Evolutionary conservation across 1,139 yeast species (phyloP).

Genomic region (Wickerhamomyces sp.): DNA sequence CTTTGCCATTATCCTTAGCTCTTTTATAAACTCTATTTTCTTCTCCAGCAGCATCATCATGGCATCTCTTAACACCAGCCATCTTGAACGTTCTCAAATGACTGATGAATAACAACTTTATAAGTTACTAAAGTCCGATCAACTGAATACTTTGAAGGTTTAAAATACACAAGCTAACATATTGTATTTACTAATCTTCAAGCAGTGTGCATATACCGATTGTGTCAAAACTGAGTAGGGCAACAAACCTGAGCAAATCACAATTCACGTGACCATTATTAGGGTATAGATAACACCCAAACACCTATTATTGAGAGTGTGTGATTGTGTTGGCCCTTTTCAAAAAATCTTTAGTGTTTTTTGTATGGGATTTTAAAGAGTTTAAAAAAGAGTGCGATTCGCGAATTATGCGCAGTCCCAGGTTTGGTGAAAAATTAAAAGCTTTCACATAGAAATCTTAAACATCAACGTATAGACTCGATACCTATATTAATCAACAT

Average conservation of each 20-base stretch:
- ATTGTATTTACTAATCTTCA: too few relatives aligned
- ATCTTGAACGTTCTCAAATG: too few relatives aligned
- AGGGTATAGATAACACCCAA: neutral
- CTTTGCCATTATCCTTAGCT: neutral
- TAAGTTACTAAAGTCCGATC: too few relatives aligned
- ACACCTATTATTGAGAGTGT: neutral
- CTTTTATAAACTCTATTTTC: neutral
- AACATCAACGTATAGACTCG: slow-evolving; percentile 2
- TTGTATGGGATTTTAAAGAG: neutral
- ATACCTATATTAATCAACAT: slow-evolving; percentile 15
- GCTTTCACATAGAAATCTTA: slow-evolving; percentile 4
- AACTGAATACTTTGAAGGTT: too few relatives aligned
- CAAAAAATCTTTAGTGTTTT: neutral
- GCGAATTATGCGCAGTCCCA: slow-evolving; percentile 13
- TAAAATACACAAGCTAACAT: too few relatives aligned
- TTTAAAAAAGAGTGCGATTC: too few relatives aligned
- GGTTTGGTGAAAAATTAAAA: slow-evolving; percentile 10
- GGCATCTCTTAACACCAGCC: neutral
- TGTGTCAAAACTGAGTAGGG: too few relatives aligned
- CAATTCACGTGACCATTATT: too few relatives aligned
- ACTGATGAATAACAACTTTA: too few relatives aligned
- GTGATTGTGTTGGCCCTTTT: slow-evolving; percentile 1
- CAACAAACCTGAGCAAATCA: too few relatives aligned
- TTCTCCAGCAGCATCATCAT: neutral
- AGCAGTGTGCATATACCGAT: too few relatives aligned